Evolutionary conservation across 2,329 filamentous ascomycete species (phyloP).

Genomic region (Helotiales sp.): DNA sequence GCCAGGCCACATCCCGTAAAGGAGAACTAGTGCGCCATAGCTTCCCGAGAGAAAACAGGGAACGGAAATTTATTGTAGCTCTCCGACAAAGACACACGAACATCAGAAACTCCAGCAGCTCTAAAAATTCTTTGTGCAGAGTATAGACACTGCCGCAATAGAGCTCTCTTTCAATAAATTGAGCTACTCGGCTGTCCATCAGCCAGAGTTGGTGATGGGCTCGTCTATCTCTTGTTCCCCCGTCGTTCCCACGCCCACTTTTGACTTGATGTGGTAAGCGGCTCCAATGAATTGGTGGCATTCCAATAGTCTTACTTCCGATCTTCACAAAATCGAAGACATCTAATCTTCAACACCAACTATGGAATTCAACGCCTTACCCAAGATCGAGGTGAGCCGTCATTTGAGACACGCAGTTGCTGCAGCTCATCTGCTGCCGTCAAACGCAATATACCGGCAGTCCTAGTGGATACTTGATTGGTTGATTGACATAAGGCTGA

Average conservation of each 20-base stretch:
- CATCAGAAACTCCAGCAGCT: not conserved
- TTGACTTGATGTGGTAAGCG: not conserved
- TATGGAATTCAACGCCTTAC: constrained; percentile 46
- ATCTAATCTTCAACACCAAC: constrained; percentile 1
- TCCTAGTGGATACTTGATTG: not conserved
- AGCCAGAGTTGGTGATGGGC: not conserved
- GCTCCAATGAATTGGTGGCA: not conserved
- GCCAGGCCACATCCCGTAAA: not conserved
- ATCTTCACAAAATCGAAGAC: not conserved
- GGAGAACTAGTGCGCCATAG: not conserved
- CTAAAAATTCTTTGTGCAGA: not conserved
- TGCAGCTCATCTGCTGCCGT: constrained; percentile 7
- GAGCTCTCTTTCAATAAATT: not conserved
- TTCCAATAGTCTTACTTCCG: constrained; percentile 3
- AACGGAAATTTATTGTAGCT: not conserved
- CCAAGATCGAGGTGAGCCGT: constrained; percentile 53
- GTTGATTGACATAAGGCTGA: constrained; percentile 21
- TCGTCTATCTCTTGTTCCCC: not conserved
- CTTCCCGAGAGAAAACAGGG: not conserved
- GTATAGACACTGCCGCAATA: not conserved
- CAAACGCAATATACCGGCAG: constrained; percentile 6
- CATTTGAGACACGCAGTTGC: constrained; percentile 15
- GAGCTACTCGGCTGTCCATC: not conserved
- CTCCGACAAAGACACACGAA: not conserved
- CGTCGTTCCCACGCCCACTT: not conserved